Percentiles rank a stretch among this genome's conserved stretches.
Evolutionary conservation across 2,329 filamentous ascomycete species (phyloP).

Genomic region (Fusarium decemcellulare): DNA sequence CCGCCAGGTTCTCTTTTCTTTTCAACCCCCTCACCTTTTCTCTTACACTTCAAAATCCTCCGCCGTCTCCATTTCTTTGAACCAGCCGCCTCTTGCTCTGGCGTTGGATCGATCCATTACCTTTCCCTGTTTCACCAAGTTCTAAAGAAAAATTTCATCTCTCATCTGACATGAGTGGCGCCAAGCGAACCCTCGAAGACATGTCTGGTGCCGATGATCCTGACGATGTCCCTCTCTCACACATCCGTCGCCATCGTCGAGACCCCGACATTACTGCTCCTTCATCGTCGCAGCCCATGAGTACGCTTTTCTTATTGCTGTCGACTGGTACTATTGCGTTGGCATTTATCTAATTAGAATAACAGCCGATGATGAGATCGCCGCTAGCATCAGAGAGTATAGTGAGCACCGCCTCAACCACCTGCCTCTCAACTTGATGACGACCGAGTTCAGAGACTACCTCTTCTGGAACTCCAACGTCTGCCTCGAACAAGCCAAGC

Average conservation of each 20-base stretch:
- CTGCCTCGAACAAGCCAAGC: constrained; percentile 41
- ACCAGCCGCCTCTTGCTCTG: too few species aligned
- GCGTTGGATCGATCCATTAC: too few species aligned
- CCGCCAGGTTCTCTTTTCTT: too few species aligned
- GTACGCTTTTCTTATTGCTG: neutral
- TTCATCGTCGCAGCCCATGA: neutral
- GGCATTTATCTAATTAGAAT: neutral
- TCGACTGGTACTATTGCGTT: too few species aligned
- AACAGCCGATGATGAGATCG: constrained; percentile 4
- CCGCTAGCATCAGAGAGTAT: constrained; percentile 16
- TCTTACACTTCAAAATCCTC: too few species aligned
- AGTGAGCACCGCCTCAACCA: constrained; percentile 27
- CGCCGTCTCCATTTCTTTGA: too few species aligned
- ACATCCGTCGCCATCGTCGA: neutral
- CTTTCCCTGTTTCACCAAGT: too few species aligned
- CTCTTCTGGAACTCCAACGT: constrained; percentile 42
- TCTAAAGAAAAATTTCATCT: too few species aligned
- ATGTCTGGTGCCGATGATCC: neutral
- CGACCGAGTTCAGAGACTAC: constrained; percentile 34
- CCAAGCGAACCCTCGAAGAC: neutral
- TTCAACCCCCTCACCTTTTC: too few species aligned
- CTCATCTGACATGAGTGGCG: constrained; percentile 13
- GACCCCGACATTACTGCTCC: neutral
- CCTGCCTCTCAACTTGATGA: constrained; percentile 42
- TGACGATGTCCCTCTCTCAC: neutral